Base-by-base conservation (phyloP, 352 stramenopile genomes). In the Phytophthora tubulina region DNA sequence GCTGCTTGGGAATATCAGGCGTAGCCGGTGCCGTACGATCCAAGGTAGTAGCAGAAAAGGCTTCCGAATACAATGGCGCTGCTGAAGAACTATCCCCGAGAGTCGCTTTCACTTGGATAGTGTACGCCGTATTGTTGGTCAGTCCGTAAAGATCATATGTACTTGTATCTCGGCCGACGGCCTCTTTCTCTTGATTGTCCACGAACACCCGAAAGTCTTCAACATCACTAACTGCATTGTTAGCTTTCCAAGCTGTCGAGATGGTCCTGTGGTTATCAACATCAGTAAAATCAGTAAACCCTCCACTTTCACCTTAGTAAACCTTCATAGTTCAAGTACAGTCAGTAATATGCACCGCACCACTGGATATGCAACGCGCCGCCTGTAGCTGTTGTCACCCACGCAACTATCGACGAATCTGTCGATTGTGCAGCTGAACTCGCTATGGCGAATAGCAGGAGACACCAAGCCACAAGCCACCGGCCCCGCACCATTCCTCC, bases 321-420 rank as follows among this genome's bases (percentile, higher is more conserved):
- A 50, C 7, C 9, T 6, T 27, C 21, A 53, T 0, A 52, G 30
- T 35, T 13, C 4, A 36, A 53, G 6, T 53, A 17, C 46, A 30
- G n/a, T 27, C 17, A 36, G 7, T 52, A 52, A 2, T 48, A 33
- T 17, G n/a, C 11, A 45, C 27, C 42, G 10, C 7, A 80, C 76
- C 80, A 87, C 14, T 64, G 11, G 3, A 90, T 62, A 42, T 75
- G 51, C n/a, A 89, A 17, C 3, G 75, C 62, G 3, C 82, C 82
- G 13, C 79, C 78, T 14, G 76, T 82, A 45, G 52, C 4, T 3
- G 31, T 36, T 33, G 51, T 27, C 21, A 27, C 54, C 53, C 56
- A 67, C 10, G 51, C 62, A 58, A 57, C 10, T 46, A 75, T 57
- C 10, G 48, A 54, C 2, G 52, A 41, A 31, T 71, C 39, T 45